Conservation (phyloP, 2,329 filamentous ascomycete genomes). For the Colletotrichum sp. region DNA sequence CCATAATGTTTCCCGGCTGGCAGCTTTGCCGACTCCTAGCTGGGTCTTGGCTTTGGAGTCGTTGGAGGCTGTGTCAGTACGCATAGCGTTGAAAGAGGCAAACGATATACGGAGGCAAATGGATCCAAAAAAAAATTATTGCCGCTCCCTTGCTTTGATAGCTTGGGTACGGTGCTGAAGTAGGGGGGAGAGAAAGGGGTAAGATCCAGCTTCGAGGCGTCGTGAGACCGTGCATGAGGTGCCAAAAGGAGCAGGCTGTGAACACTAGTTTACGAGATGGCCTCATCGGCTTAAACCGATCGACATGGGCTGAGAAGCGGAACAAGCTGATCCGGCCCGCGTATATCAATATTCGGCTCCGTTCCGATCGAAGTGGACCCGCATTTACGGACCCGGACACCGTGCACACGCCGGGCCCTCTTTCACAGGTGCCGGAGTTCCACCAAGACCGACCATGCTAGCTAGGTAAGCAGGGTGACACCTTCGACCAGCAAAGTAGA, state of each 20-base stretch:
- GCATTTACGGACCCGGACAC: not conserved
- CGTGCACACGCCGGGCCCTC: not conserved
- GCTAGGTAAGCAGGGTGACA: not conserved
- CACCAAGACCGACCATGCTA: not conserved
- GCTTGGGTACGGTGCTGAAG: not conserved
- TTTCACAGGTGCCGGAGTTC: not conserved
- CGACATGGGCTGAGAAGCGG: not conserved
- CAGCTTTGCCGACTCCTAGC: not conserved
- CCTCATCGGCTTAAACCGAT: not conserved
- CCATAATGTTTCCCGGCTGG: not conserved
- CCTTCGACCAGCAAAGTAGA: not conserved
- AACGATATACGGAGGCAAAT: not conserved
- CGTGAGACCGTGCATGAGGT: not conserved
- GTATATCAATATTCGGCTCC: not conserved
- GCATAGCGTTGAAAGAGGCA: not conserved
- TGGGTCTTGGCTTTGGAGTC: slow-evolving; percentile 3
- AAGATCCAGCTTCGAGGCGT: not conserved
- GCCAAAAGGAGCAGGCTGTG: not conserved
- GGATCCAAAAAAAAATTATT: not conserved
- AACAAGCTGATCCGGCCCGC: not conserved
- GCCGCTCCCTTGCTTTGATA: not conserved
- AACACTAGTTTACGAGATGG: not conserved
- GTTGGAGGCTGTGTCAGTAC: not conserved
- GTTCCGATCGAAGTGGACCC: not conserved
- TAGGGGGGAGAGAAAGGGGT: not conserved